Evolutionary conservation across 306 rosid genomes (phyloP).

Genomic region (Prunus campanulata): DNA sequence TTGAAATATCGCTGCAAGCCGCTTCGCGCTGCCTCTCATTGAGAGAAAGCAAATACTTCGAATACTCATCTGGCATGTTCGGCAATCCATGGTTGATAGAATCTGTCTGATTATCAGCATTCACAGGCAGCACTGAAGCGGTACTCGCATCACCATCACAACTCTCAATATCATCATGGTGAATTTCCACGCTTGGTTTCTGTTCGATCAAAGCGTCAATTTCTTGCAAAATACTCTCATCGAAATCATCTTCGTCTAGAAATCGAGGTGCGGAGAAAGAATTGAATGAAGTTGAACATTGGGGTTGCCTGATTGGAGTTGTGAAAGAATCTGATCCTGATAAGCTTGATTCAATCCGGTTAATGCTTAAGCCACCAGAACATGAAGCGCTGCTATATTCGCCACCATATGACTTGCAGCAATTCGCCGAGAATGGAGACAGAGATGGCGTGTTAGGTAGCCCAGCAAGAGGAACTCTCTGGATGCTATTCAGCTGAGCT

Average conservation of each 20-base stretch:
- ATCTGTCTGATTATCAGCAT: constrained; percentile 4
- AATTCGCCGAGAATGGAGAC: constrained; percentile 1
- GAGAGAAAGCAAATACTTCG: constrained; percentile 55
- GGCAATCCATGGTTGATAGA: neutral
- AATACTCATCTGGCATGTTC: constrained; percentile 71
- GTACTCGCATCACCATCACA: constrained; percentile 10
- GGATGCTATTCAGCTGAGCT: constrained; percentile 21
- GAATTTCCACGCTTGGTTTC: constrained; percentile 31
- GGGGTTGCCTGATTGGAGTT: constrained; percentile 47
- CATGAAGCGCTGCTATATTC: neutral
- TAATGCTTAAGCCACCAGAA: neutral
- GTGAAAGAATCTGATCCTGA: constrained; percentile 32
- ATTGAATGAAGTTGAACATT: constrained; percentile 22
- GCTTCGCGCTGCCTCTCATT: constrained; percentile 91
- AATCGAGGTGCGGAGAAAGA: constrained; percentile 32
- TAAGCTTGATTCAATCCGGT: neutral
- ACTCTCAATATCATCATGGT: constrained; percentile 22
- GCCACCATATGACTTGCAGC: constrained; percentile 14
- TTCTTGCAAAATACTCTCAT: constrained; percentile 59
- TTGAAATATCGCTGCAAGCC: constrained; percentile 70
- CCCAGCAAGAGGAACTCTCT: constrained; percentile 61
- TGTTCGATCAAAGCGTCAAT: constrained; percentile 62
- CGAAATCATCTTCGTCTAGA: constrained; percentile 62
- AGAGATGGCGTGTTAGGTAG: constrained; percentile 34
- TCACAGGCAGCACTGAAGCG: constrained; percentile 13